phyloP scores from a whole-genome alignment of 805 yeast genomes.

The Starmerella stellata region DNA sequence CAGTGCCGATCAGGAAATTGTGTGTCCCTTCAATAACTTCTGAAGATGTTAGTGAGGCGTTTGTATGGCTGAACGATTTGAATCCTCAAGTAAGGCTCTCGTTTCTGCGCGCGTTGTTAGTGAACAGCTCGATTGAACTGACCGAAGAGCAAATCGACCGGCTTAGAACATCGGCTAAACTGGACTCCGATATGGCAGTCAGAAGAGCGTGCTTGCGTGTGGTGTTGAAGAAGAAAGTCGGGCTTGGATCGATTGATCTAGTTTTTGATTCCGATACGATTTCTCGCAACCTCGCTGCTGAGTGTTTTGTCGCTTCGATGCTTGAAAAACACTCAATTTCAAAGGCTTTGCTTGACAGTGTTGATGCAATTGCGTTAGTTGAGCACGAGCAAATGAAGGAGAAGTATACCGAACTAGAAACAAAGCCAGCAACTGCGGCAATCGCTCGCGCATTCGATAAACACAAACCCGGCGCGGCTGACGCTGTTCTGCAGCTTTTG shows the following conservation, averaged over 20 bases:
- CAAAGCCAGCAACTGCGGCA: neutral
- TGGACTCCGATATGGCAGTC: constrained; percentile 11
- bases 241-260: neutral
- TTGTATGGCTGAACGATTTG: constrained; percentile 8
- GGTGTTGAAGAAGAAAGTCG: neutral
- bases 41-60: neutral
- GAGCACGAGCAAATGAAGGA: neutral
- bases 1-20: constrained; percentile 4
- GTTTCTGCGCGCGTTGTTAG: constrained; percentile 2
- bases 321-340: neutral
- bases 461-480: neutral
- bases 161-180: constrained; percentile 7
- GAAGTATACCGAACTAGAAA: too few species aligned
- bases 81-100: constrained; percentile 10
- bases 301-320: neutral
- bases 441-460: neutral
- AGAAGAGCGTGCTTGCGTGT: constrained; percentile 10
- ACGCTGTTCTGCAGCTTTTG: neutral
- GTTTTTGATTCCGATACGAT: constrained; percentile 4
- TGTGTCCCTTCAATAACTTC: constrained; percentile 3
- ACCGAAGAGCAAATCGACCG: neutral
- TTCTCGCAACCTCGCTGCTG: constrained; percentile 6
- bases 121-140: neutral
- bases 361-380: neutral
- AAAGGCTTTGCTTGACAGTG: neutral